Evolutionary conservation across 177 flowering plant genomes (phyloP).

Genomic region (Vitis hybrid): DNA sequence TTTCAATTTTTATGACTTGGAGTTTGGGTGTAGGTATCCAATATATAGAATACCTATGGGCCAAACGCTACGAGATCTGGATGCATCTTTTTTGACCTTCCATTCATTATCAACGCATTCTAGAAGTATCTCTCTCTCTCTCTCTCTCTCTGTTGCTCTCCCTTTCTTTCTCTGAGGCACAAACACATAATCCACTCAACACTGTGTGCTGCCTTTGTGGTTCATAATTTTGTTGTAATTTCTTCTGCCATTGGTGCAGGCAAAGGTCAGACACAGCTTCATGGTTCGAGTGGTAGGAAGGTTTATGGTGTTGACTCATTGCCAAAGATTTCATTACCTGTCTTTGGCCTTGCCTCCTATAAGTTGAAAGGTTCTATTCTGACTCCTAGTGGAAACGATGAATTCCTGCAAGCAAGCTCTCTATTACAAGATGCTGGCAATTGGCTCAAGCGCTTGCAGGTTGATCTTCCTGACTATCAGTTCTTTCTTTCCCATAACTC

Average conservation of each 20-base stretch:
- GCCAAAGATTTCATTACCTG: slow-evolving; percentile 49
- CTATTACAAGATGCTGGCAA: slow-evolving; percentile 31
- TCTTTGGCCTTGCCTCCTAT: slow-evolving; percentile 57
- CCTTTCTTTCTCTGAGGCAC: not conserved
- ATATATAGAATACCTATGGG: slow-evolving; percentile 88
- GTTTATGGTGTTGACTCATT: slow-evolving; percentile 21
- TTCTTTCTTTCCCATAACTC: slow-evolving; percentile 31
- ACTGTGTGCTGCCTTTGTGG: not conserved
- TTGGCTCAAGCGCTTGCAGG: slow-evolving; percentile 28
- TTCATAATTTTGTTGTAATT: not conserved
- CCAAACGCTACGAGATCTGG: slow-evolving; percentile 67
- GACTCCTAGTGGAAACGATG: slow-evolving; percentile 18
- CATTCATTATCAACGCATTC: slow-evolving; percentile 67
- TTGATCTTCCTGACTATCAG: slow-evolving; percentile 36
- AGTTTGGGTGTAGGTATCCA: slow-evolving; percentile 61
- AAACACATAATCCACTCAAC: not conserved
- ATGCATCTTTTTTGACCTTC: slow-evolving; percentile 78
- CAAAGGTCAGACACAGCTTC: slow-evolving; percentile 20
- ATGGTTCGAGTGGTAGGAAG: slow-evolving; percentile 28
- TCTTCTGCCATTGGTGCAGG: slow-evolving; percentile 26
- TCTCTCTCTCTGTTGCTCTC: slow-evolving; percentile 1
- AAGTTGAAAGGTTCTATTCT: slow-evolving; percentile 32
- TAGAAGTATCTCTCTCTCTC: slow-evolving; percentile 33
- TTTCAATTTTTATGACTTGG: not conserved
- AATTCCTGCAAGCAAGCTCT: slow-evolving; percentile 23